Conservation (phyloP, 192 early-diverging fungal genomes). For the Backusella psychrophila region DNA sequence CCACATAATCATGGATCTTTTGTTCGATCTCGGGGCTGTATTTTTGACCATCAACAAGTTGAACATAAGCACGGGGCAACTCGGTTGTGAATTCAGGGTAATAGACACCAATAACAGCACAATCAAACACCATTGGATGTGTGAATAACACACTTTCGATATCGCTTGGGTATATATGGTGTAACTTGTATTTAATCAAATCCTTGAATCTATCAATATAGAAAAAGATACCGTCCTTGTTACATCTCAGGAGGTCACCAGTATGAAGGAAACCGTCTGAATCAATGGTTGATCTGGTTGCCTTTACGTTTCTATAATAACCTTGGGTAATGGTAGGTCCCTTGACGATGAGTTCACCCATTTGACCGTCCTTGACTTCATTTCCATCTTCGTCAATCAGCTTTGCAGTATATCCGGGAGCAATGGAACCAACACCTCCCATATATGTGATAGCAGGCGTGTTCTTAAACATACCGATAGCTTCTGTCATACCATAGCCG, state of each 20-base stretch:
- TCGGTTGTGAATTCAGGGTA: neutral
- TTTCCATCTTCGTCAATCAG: conserved; percentile 43
- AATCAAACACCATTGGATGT: neutral
- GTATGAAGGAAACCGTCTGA: neutral
- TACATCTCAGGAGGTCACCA: neutral
- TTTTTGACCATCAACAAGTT: neutral
- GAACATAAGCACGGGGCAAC: neutral
- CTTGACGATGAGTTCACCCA: neutral
- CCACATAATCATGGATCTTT: neutral
- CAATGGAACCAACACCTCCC: conserved; percentile 38
- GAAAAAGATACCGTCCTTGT: neutral
- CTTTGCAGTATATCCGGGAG: conserved; percentile 38
- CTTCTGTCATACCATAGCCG: neutral
- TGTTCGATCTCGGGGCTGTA: neutral
- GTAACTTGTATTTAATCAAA: neutral
- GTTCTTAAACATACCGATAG: neutral
- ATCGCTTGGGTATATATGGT: neutral
- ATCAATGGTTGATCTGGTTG: neutral
- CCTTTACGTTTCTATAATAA: neutral
- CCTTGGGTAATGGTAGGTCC: neutral
- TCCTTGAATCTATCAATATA: neutral
- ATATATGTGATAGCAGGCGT: neutral
- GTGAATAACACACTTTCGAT: neutral
- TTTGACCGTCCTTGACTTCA: conserved; percentile 34
- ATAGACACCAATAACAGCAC: neutral